These are phyloP conservation scores for Talaromyces thailandensis DNA, from an alignment of 495 filamentous ascomycete genomes.

Conservation along the genomic window DNA sequence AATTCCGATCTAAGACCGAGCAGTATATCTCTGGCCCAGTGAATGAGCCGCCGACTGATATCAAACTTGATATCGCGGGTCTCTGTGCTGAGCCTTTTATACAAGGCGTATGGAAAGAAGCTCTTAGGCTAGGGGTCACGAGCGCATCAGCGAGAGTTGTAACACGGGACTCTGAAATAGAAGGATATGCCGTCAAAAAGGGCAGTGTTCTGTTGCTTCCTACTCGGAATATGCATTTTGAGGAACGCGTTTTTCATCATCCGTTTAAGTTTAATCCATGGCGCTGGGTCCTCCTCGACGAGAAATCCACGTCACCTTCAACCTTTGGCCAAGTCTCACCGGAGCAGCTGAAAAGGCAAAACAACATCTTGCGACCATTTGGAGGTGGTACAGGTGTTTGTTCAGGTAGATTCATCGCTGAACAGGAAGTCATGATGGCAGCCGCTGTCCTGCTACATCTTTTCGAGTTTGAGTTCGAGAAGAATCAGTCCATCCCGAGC, in stretches of 20 bases:
- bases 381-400: constrained; percentile 8
- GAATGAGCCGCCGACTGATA: neutral
- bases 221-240: constrained; percentile 2
- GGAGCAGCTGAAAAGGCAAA: neutral
- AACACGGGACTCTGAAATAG: neutral
- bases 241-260: neutral
- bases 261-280: constrained; percentile 1
- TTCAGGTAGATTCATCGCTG: constrained; percentile 6
- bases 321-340: neutral
- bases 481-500: neutral
- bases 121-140: constrained; percentile 1
- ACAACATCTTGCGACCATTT: constrained; percentile 1
- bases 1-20: neutral
- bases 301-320: neutral
- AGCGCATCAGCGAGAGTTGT: constrained; percentile 5
- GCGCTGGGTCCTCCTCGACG: constrained; percentile 1
- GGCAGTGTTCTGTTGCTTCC: constrained; percentile 7
- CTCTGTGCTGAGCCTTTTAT: constrained; percentile 1
- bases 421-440: constrained; percentile 7
- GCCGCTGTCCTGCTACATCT: neutral
- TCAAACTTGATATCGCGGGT: neutral
- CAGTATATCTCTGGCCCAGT: neutral
- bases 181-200: constrained; percentile 5
- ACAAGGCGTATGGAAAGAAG: constrained; percentile 8
- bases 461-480: constrained; percentile 1